These are phyloP conservation scores for Vanrija pseudolonga DNA, from an alignment of 1,284 basidiomycete species.

Conservation along the genomic window DNA sequence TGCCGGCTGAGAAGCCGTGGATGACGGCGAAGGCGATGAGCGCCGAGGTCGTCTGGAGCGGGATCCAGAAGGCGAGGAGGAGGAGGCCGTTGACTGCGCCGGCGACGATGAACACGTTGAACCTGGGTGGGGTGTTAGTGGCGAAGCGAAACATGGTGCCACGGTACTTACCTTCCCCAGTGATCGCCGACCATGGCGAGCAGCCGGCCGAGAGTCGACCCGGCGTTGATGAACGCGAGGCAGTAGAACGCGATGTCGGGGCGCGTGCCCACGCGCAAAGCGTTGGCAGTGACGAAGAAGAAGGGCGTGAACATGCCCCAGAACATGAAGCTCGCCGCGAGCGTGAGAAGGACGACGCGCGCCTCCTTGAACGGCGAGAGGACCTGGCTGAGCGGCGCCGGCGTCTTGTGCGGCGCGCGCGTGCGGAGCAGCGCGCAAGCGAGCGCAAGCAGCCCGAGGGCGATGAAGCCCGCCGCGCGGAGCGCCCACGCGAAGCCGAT, in stretches of 20 bases:
- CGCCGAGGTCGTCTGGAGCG: conserved; percentile 19
- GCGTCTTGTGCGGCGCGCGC: conserved; percentile 16
- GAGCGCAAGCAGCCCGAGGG: conserved; percentile 21
- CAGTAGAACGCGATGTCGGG: conserved; percentile 26
- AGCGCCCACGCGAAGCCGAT: conserved; percentile 28
- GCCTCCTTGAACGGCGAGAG: conserved; percentile 21
- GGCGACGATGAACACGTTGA: conserved; percentile 38
- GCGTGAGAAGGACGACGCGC: conserved; percentile 22
- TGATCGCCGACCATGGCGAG: conserved; percentile 7
- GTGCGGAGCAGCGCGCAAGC: conserved; percentile 17
- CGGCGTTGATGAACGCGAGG: conserved; percentile 33
- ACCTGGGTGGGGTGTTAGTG: conserved; percentile 15
- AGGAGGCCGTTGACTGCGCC: conserved; percentile 13
- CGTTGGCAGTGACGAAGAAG: conserved; percentile 32
- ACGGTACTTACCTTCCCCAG: conserved; percentile 16
- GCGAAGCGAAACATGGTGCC: conserved; percentile 20
- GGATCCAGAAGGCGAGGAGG: conserved; percentile 24
- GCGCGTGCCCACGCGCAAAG: conserved; percentile 25
- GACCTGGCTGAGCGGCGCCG: conserved; percentile 14
- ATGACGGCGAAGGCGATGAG: conserved; percentile 36
- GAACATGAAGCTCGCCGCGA: conserved; percentile 26
- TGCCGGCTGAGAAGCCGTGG: conserved; percentile 38
- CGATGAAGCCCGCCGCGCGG: conserved; percentile 25
- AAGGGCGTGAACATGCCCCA: conserved; percentile 33
- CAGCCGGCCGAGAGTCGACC: conserved; percentile 24